Percentiles rank a stretch among this genome's conserved stretches.
Conservation (phyloP, 306 rosid species). For the Argentina anserina region DNA sequence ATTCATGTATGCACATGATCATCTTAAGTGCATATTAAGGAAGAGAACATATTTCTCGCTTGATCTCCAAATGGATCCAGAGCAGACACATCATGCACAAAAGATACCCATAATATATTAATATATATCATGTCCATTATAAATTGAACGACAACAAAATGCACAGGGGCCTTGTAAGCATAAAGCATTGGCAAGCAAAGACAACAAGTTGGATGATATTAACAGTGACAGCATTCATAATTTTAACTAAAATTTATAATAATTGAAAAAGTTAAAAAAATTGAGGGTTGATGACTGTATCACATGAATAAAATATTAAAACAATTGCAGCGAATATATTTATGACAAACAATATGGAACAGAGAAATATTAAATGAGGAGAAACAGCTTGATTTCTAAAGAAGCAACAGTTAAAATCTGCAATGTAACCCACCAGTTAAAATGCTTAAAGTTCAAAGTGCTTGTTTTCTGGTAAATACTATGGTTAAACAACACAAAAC, state of each 20-base stretch:
- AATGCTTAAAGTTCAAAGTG: background rate
- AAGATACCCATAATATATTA: background rate
- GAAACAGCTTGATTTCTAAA: background rate
- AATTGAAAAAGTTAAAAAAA: background rate
- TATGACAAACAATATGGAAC: background rate
- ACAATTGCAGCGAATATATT: background rate
- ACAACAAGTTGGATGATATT: background rate
- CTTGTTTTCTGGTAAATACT: background rate
- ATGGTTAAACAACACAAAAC: background rate
- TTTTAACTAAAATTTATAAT: background rate
- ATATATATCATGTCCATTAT: background rate
- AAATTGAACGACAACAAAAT: background rate
- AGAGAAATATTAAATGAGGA: background rate
- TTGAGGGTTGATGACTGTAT: background rate
- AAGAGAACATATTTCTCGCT: too few species aligned
- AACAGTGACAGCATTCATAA: background rate
- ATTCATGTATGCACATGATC: slow-evolving; percentile 12
- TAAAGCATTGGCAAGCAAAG: background rate
- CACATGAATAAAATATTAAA: too few species aligned
- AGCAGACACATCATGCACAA: background rate
- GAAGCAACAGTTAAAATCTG: background rate
- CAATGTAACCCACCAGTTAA: background rate
- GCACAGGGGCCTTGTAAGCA: background rate
- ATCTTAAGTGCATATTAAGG: background rate
- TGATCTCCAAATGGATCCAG: background rate